phyloP scores from a whole-genome alignment of 345 rosid species.

The Cardamine chenopodiifolia region DNA sequence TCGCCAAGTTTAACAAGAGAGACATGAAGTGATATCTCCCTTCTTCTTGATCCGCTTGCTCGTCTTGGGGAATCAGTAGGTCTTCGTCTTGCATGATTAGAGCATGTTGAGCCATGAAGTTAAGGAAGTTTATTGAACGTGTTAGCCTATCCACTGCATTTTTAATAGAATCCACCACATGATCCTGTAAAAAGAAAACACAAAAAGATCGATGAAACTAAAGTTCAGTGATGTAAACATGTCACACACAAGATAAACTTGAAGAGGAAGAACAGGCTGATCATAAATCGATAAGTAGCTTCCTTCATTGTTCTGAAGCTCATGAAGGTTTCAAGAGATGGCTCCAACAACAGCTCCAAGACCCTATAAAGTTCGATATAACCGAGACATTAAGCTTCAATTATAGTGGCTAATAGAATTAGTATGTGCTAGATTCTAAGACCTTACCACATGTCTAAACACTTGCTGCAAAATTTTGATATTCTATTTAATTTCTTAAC shows the following conservation, averaged over 20 bases:
- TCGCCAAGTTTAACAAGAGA: constrained; percentile 76
- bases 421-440: not conserved
- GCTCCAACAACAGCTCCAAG: constrained; percentile 98
- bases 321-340: constrained; percentile 92
- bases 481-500: not conserved
- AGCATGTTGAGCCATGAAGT: constrained; percentile 93
- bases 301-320: constrained; percentile 90
- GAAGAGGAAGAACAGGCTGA: constrained; percentile 73
- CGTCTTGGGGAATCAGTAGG: constrained; percentile 67
- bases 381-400: not conserved
- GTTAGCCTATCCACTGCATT: constrained; percentile 88
- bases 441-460: constrained; percentile 91
- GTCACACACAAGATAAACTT: constrained; percentile 53
- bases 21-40: constrained; percentile 84
- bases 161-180: constrained; percentile 78
- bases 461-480: constrained; percentile 59
- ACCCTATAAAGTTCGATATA: constrained; percentile 56
- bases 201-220: constrained; percentile 7
- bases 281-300: constrained; percentile 92
- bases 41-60: constrained; percentile 54
- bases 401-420: not conserved
- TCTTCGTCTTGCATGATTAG: constrained; percentile 91
- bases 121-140: constrained; percentile 83
- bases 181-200: constrained; percentile 56
- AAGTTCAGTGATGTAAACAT: not conserved